Conservation (phyloP, 192 early-diverging fungal genomes). For the Phycomyces blakesleeanus region DNA sequence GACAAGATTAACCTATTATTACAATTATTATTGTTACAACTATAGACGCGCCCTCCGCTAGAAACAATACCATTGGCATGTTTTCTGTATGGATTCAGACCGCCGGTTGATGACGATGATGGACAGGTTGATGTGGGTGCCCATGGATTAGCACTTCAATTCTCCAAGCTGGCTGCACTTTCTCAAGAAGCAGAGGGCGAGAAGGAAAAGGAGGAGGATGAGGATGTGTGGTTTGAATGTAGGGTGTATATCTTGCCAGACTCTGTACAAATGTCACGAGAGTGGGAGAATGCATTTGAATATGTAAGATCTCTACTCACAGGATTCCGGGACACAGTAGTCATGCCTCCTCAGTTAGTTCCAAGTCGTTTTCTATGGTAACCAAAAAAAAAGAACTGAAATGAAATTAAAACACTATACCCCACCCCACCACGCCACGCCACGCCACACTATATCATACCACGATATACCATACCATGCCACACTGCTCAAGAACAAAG, state of each 20-base stretch:
- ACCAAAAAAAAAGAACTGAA: background rate
- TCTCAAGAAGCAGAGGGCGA: background rate
- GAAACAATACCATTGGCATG: conserved; percentile 14
- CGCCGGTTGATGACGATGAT: conserved; percentile 29
- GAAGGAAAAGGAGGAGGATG: background rate
- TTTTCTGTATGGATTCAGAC: conserved; percentile 22
- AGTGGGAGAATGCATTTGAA: conserved; percentile 27
- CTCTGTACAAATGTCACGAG: background rate
- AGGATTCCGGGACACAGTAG: background rate
- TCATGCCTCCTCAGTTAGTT: background rate
- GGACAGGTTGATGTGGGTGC: conserved; percentile 27
- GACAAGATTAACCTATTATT: background rate
- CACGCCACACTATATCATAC: no score
- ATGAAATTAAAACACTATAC: no score
- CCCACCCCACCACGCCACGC: no score
- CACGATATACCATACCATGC: no score
- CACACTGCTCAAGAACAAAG: no score
- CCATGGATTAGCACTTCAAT: conserved; percentile 26
- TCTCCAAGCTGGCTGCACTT: conserved; percentile 7
- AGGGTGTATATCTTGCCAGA: conserved; percentile 33
- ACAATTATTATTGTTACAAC: background rate
- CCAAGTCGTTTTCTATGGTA: background rate
- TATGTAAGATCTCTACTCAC: conserved; percentile 9
- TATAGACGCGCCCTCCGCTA: conserved; percentile 1
- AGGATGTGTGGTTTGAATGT: conserved; percentile 9